Evolutionary conservation across 768 basidiomycete genomes (phyloP), one percentile per base, ranked within the genome.

Genomic region (Lentinula sp.): DNA sequence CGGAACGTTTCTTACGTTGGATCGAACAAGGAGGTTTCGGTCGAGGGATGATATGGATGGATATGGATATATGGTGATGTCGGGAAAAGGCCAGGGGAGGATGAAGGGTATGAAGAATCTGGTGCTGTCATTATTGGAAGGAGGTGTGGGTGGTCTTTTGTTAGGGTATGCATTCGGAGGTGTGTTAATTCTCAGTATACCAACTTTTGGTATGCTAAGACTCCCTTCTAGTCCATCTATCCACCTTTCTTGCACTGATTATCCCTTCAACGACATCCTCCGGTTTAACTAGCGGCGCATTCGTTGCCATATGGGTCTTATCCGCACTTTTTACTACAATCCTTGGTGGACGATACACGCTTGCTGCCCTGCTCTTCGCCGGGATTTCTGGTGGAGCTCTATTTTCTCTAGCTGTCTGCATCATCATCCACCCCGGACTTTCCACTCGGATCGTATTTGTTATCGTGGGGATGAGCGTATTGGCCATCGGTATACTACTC

Each of bases 1-100:
- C n/a, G 87, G 88, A n/a, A 78, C 86, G 2, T 89, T 90, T 70
- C 74, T 89, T 21, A 88, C 81, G 16, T 79, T 90, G 53, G 87
- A 89, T 67, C 84, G 88, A 43, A 83, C 87, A 21, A 80, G 85
- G 42, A 82, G 6, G 88, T 90, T 65, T 73, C 80, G 0, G 77
- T 82, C 39, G 70, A 72, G 37, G 18, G 16, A 73, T 64, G 73
- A 72, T 54, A 7, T n/a, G 3, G 15, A 40, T 15, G 67, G 68
- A 28, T 28, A 28, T 28, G 28, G 18, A 64, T 73, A 60, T 65
- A 71, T 57, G 73, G 76, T 32, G 63, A 69, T 37, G 71, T 75
- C 57, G 73, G 78, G 46, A 71, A 70, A 65, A 69, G 61, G 70
- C 69, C 23, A 71, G 69, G 23, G 69, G 64, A n/a, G 67, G 2